Percentiles rank a stretch among this genome's conserved stretches.
phyloP scores from a whole-genome alignment of 768 basidiomycete species.

The Hemileccinum rubropunctum region DNA sequence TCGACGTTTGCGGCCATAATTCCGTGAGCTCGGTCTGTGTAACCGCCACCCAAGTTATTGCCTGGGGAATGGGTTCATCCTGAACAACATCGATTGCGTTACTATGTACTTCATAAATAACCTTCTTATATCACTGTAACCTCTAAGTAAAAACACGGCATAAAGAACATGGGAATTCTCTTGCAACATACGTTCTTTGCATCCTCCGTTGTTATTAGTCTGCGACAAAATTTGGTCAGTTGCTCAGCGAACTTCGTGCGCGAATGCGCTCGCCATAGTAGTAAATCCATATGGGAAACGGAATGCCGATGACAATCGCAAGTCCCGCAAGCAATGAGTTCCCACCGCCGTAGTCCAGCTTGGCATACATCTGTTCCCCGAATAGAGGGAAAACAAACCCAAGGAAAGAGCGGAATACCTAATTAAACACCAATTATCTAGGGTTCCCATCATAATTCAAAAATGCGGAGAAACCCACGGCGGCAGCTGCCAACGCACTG shows the following conservation, averaged over 20 bases:
- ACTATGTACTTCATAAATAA: too few relatives aligned
- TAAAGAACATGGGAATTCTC: too few relatives aligned
- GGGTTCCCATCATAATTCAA: background rate
- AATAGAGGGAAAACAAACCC: slow-evolving; percentile 69
- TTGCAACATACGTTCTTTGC: too few relatives aligned
- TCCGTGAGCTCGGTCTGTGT: too few relatives aligned
- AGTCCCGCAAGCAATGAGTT: slow-evolving; percentile 65
- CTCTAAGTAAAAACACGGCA: too few relatives aligned
- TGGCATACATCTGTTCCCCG: slow-evolving; percentile 60
- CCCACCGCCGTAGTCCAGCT: slow-evolving; percentile 64
- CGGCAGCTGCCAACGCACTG: slow-evolving; percentile 59
- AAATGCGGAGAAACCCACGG: slow-evolving; percentile 38
- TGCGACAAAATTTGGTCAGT: too few relatives aligned
- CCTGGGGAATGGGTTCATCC: too few relatives aligned
- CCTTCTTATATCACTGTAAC: too few relatives aligned
- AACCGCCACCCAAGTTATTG: too few relatives aligned
- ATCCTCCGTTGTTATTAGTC: too few relatives aligned
- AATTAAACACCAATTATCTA: background rate
- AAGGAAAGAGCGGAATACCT: slow-evolving; percentile 60
- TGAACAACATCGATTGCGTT: too few relatives aligned
- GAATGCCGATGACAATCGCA: slow-evolving; percentile 61
- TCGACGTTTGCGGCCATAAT: too few relatives aligned
- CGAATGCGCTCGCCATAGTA: slow-evolving; percentile 61
- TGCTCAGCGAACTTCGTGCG: slow-evolving; percentile 34
- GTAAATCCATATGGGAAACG: slow-evolving; percentile 74